Base-by-base conservation (phyloP, 768 basidiomycete species). In the Hericium rajendrae region DNA sequence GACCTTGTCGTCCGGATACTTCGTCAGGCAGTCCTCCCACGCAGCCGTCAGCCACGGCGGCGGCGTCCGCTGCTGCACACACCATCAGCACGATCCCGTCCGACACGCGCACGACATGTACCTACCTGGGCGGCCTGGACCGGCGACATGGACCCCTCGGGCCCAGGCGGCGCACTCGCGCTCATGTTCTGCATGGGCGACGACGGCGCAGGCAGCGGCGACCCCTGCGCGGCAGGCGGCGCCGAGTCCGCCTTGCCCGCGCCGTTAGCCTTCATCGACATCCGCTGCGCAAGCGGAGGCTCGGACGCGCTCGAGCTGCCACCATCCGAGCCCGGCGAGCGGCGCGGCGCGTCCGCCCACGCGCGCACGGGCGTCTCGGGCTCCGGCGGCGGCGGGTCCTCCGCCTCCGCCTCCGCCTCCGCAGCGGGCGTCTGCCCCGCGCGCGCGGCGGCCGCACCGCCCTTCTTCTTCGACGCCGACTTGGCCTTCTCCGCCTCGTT, bases 1-100 rank as follows among this genome's bases (percentile, higher is more conserved):
- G 63, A 97, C 94, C 58, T 69, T 81, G 69, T 97, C 94, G 60
- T 89, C 79, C 2, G 86, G 84, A 66, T 91, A 94, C 70, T 77
- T 81, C 9, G 73, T 69, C 64, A 86, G 83, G 77, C 94, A 81
- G 1, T 73, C 74, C 51, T 79, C 77, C 66, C 88, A 79, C n/a
- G 88, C 84, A 20, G 64, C 64, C n/a, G 75, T 72, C 41, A 93
- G 74, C 91, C 93, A 94, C 18, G 72, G 66, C 0, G 91, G 91
- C 18, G 78, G 83, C 59, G 46, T 32, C 15, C n/a, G 15, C 16
- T 46, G 43, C 43, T 46, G 61, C 48, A 59, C 66, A 57, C 48
- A 51, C 28, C 10, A 24, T 56, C 50, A 58, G 18, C 46, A 24
- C 15, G 18, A 53, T 18, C 57, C 22, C 55, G 18, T 41, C 24